A percentile compares a stretch with the other conserved stretches of the same genome.
Conservation (phyloP, 139 green algal genomes). For the Coelastrella sp. region DNA sequence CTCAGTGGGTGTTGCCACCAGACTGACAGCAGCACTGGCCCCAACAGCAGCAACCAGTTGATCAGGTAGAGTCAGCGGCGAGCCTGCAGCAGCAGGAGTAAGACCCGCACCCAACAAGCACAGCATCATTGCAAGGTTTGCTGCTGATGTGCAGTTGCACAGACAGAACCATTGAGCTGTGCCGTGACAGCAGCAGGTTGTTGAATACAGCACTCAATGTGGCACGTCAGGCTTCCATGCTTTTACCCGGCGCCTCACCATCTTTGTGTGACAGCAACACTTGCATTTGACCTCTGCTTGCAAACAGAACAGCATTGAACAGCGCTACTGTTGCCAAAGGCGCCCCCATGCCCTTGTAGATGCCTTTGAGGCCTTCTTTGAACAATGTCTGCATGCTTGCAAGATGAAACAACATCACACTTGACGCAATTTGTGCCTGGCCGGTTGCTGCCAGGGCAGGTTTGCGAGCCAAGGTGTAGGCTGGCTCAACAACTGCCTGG, state of each 20-base stretch:
- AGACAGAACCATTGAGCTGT: too few relatives aligned
- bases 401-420: background rate
- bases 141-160: too few relatives aligned
- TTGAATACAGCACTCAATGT: too few relatives aligned
- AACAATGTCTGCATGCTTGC: slow-evolving; percentile 64
- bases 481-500: too few relatives aligned
- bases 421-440: background rate
- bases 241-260: slow-evolving; percentile 33
- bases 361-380: slow-evolving; percentile 64
- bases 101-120: too few relatives aligned
- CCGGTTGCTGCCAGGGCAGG: background rate
- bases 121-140: too few relatives aligned
- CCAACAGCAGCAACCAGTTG: slow-evolving; percentile 63
- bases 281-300: slow-evolving; percentile 73
- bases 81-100: slow-evolving; percentile 49
- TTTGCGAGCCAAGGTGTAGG: background rate
- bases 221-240: too few relatives aligned
- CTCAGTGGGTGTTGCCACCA: slow-evolving; percentile 86
- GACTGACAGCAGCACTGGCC: slow-evolving; percentile 73
- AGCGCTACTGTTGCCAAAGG: slow-evolving; percentile 84
- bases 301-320: slow-evolving; percentile 87
- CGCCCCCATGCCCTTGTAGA: slow-evolving; percentile 81
- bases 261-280: slow-evolving; percentile 68
- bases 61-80: slow-evolving; percentile 63
- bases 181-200: too few relatives aligned